These are phyloP conservation scores for Linum trigynum DNA, from an alignment of 345 rosid species.

Conservation along the genomic window DNA sequence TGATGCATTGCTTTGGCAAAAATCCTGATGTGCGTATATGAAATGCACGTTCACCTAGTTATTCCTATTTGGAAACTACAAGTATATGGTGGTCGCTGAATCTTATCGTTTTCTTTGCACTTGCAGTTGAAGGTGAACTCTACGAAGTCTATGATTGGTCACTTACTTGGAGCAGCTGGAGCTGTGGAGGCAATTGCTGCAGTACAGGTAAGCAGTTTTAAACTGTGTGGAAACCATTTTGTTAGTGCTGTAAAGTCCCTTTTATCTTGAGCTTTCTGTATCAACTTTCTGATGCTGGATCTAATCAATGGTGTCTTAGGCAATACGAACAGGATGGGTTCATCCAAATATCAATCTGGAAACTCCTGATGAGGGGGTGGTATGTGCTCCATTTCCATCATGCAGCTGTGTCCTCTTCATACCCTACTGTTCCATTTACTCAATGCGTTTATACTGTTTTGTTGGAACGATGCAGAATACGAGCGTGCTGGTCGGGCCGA, in stretches of 20 bases:
- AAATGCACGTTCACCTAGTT: conserved; percentile 2
- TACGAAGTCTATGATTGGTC: conserved; percentile 94
- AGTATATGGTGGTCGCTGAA: neutral
- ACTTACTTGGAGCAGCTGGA: conserved; percentile 90
- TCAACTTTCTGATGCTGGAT: neutral
- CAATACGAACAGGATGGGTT: conserved; percentile 89
- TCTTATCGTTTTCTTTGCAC: neutral
- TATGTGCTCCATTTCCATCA: conserved; percentile 20
- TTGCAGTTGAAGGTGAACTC: conserved; percentile 72
- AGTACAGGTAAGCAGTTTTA: conserved; percentile 43
- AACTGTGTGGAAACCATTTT: too few species aligned
- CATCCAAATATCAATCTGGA: conserved; percentile 94
- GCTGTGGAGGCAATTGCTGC: conserved; percentile 86
- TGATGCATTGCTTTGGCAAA: conserved; percentile 68
- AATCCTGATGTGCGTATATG: conserved; percentile 48
- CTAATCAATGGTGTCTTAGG: conserved; percentile 32
- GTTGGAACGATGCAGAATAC: conserved; percentile 42
- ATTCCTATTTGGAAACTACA: neutral
- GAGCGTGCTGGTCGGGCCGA: conserved; percentile 59
- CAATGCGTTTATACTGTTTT: neutral
- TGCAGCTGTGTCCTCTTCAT: too few species aligned
- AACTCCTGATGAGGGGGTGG: conserved; percentile 73
- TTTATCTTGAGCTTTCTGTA: neutral
- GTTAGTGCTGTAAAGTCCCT: too few species aligned
- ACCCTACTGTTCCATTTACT: neutral